Percentiles rank a stretch among this genome's conserved stretches.
These are phyloP conservation scores for Elaphomyces granulatus DNA, from an alignment of 495 filamentous ascomycete species.

Conservation along the genomic window DNA sequence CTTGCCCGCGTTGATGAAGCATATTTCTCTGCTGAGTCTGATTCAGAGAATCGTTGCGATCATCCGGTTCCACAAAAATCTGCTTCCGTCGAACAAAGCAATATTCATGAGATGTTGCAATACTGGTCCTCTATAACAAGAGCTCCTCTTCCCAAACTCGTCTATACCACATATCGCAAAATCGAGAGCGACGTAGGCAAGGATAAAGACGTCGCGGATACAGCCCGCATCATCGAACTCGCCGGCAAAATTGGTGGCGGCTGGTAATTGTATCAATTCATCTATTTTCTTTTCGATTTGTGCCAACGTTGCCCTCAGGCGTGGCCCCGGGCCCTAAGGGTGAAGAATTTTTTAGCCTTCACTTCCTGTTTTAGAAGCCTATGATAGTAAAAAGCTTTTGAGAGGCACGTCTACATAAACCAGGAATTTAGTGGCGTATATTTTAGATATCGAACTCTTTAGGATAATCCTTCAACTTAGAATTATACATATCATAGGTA, in stretches of 20 bases:
- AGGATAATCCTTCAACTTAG: too few species aligned
- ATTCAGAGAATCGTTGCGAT: conserved; percentile 22
- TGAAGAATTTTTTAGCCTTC: too few species aligned
- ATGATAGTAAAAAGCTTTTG: too few species aligned
- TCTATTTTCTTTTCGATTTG: too few species aligned
- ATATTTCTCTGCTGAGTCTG: conserved; percentile 72
- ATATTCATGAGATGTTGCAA: conserved; percentile 38
- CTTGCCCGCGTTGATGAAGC: conserved; percentile 78
- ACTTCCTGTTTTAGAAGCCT: too few species aligned
- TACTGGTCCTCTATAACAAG: conserved; percentile 62
- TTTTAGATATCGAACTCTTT: too few species aligned
- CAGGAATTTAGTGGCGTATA: too few species aligned
- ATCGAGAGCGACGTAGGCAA: conserved; percentile 95
- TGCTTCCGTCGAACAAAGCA: background rate
- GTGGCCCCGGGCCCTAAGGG: too few species aligned
- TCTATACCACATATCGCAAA: conserved; percentile 73
- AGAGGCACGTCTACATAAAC: too few species aligned
- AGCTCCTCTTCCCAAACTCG: conserved; percentile 55
- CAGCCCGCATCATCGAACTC: conserved; percentile 74
- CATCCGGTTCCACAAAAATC: conserved; percentile 1
- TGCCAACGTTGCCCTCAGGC: too few species aligned
- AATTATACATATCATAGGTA: too few species aligned
- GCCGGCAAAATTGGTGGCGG: conserved; percentile 89
- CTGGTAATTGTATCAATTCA: conserved; percentile 60
- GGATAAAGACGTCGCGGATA: conserved; percentile 41